Evolutionary conservation across 495 filamentous ascomycete genomes (phyloP).

Genomic region (Podospora comata): DNA sequence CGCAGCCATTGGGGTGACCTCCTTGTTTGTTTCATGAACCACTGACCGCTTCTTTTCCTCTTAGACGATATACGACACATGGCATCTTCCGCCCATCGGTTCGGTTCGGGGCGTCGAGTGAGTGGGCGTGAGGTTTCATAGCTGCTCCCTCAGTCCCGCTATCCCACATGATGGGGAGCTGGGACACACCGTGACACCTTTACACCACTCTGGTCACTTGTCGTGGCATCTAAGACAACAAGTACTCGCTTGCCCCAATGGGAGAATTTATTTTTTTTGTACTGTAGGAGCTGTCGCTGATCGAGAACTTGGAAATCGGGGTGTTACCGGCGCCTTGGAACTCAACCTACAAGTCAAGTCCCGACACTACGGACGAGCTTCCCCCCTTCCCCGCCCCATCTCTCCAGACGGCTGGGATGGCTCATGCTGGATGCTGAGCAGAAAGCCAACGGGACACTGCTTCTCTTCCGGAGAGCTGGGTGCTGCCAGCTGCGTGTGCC

Average conservation of each 20-base stretch:
- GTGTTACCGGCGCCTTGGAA: constrained; percentile 16
- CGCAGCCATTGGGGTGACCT: neutral
- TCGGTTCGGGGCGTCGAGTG: neutral
- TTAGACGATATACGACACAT: neutral
- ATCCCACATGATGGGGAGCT: neutral
- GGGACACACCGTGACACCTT: neutral
- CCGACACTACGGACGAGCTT: constrained; percentile 19
- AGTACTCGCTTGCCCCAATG: neutral
- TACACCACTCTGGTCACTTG: neutral
- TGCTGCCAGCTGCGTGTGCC: constrained; percentile 12
- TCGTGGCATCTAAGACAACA: neutral
- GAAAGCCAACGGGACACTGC: constrained; percentile 3
- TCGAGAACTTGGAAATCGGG: neutral
- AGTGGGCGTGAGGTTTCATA: neutral
- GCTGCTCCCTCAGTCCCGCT: neutral
- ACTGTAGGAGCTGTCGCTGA: neutral
- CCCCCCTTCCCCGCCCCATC: constrained; percentile 10
- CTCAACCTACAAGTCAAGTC: constrained; percentile 12
- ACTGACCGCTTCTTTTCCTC: neutral
- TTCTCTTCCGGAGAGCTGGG: constrained; percentile 16
- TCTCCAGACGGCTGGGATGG: constrained; percentile 11
- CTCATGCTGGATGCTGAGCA: constrained; percentile 10
- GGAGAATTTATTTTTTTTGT: neutral
- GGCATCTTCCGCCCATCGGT: neutral
- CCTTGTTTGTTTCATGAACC: neutral